Conservation (phyloP, 257 asterid genomes). For the Solanum medicagineum region DNA sequence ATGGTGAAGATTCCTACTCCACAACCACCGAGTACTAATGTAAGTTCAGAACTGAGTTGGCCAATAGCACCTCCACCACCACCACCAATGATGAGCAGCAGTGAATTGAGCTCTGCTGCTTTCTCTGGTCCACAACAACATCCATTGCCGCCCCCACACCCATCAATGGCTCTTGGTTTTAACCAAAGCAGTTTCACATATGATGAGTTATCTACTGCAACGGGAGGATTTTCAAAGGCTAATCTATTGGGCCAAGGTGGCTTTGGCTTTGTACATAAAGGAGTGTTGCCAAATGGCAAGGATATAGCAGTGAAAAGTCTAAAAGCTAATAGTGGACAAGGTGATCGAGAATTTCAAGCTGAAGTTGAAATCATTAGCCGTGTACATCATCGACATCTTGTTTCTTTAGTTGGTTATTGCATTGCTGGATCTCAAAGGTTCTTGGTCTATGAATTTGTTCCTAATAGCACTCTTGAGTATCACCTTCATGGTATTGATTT, state of each 20-base stretch:
- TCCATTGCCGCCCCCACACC: constrained; percentile 39
- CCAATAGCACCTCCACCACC: constrained; percentile 72
- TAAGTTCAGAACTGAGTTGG: constrained; percentile 69
- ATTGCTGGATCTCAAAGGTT: constrained; percentile 41
- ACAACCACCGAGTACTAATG: constrained; percentile 26
- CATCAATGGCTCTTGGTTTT: constrained; percentile 23
- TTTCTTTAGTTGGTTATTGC: constrained; percentile 53
- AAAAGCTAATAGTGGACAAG: constrained; percentile 50
- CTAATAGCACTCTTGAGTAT: constrained; percentile 37
- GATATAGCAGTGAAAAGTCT: constrained; percentile 46
- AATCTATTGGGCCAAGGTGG: constrained; percentile 57
- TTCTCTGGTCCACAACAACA: constrained; percentile 43
- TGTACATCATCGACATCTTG: constrained; percentile 54
- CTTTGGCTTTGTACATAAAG: constrained; percentile 48
- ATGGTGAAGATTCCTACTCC: constrained; percentile 34
- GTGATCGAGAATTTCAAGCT: constrained; percentile 58
- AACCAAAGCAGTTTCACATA: constrained; percentile 40
- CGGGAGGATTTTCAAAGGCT: constrained; percentile 17
- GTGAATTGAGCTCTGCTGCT: constrained; percentile 49
- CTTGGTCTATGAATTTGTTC: constrained; percentile 51
- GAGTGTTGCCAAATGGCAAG: constrained; percentile 43
- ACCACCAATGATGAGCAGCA: constrained; percentile 54
- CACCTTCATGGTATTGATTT: constrained; percentile 37
- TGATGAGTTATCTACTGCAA: constrained; percentile 37
- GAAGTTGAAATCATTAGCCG: constrained; percentile 57